Evolutionary conservation across 108 stramenopile genomes (phyloP), one percentile per base, ranked within the genome.

Genomic region (Nitzschia sp.): DNA sequence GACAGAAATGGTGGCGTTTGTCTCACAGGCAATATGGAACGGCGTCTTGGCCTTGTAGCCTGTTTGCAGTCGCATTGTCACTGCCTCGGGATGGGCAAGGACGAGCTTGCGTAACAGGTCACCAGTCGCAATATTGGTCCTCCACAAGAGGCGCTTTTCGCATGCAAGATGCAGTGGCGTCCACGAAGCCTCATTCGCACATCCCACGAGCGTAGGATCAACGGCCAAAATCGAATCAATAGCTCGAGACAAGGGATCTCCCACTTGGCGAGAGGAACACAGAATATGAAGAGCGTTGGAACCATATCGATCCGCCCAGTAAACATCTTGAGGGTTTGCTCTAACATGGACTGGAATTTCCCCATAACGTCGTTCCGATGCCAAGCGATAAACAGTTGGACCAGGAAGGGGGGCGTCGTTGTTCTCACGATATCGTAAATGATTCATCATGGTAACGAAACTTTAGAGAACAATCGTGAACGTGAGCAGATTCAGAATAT

Each of bases 111-210:
- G 48, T 0, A 73, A 30, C 11, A 74, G n/a, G 19, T 54, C n/a
- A 11, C 15, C 5, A 0, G 32, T 53, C 13, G 34, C 21, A 9
- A 46, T n/a, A 15, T 15, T 19, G 21, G 54, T 13, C n/a, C 61
- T 42, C 66, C 66, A 61, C 26, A 60, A 21, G 9, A 72, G 36
- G 11, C 59, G 61, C 25, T 56, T 59, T 31, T 68, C 58, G 26
- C 48, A 56, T 3, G 78, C 78, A 24, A 69, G 67, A 79, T 79
- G 78, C n/a, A 79, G 34, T 0, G 78, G 78, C 3, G 78, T 79
- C 68, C 72, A 79, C 24, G 45, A 34, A 0, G 62, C 47, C 5
- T 60, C 42, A 65, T 74, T 79, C 46, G 72, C 58, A 27, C 32
- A 25, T 19, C 59, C 67, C 2, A 62, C 68, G 35, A 69, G 11